A percentile compares a stretch with the other conserved stretches of the same genome.
phyloP scores from a whole-genome alignment of 2,329 filamentous ascomycete genomes.

The Talaromyces rugulosus region DNA sequence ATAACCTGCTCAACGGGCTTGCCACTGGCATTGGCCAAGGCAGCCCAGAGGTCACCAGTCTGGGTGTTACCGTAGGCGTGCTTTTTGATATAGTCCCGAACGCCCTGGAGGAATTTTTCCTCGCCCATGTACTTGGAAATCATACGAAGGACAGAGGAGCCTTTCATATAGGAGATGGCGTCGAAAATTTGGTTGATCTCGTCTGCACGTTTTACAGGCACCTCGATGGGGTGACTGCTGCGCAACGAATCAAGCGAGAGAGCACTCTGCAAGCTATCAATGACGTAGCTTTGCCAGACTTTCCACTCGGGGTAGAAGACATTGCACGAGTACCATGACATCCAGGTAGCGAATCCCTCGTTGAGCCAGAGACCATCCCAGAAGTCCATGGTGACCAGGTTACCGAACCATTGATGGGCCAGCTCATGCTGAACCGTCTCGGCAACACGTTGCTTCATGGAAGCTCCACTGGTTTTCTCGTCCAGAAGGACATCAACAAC shows the following conservation, averaged over 20 bases:
- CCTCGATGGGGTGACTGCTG: constrained; percentile 94
- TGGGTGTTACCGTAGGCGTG: constrained; percentile 95
- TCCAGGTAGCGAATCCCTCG: constrained; percentile 86
- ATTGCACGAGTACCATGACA: constrained; percentile 93
- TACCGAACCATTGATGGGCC: constrained; percentile 97
- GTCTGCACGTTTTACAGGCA: constrained; percentile 89
- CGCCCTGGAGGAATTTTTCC: constrained; percentile 86
- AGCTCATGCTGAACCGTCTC: constrained; percentile 96
- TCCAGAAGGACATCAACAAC: constrained; percentile 88
- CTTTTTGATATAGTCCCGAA: constrained; percentile 87
- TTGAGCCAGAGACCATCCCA: constrained; percentile 98
- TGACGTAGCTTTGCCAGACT: constrained; percentile 93
- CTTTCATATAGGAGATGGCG: constrained; percentile 95
- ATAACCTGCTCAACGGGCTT: constrained; percentile 88
- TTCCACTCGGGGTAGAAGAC: constrained; percentile 97
- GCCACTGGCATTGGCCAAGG: constrained; percentile 80
- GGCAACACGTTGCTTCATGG: constrained; percentile 86
- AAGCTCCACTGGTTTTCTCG: constrained; percentile 84
- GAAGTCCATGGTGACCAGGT: constrained; percentile 97
- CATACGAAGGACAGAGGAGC: constrained; percentile 93
- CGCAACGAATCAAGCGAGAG: constrained; percentile 83
- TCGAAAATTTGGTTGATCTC: constrained; percentile 99
- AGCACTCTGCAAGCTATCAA: constrained; percentile 84
- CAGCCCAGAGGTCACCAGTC: constrained; percentile 85
- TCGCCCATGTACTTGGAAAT: constrained; percentile 94